These are phyloP conservation scores for Fusarium nurragi DNA, from an alignment of 2,329 filamentous ascomycete genomes.

Conservation along the genomic window DNA sequence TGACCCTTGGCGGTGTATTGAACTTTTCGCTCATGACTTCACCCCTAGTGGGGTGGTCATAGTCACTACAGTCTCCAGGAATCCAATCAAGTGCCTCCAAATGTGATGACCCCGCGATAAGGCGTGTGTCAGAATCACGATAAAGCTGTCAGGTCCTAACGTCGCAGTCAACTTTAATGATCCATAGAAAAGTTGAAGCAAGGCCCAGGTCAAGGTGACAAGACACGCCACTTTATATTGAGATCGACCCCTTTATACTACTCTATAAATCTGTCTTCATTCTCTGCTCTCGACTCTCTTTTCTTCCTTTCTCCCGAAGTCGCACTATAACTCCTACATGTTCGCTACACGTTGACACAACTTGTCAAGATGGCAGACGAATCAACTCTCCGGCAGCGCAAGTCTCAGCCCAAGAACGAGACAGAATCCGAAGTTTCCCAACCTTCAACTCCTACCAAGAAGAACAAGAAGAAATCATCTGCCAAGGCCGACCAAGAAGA, in stretches of 20 bases:
- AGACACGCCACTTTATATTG: slow-evolving; percentile 35
- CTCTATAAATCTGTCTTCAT: slow-evolving; percentile 14
- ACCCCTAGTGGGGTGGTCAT: slow-evolving; percentile 26
- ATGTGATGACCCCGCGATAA: slow-evolving; percentile 40
- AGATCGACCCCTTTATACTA: slow-evolving; percentile 20
- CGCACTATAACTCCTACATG: not conserved
- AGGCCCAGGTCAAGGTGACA: slow-evolving; percentile 20
- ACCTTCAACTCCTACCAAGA: slow-evolving; percentile 42
- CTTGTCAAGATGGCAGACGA: slow-evolving; percentile 51
- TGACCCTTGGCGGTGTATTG: slow-evolving; percentile 17
- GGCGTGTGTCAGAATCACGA: slow-evolving; percentile 26
- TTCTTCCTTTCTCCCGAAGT: not conserved
- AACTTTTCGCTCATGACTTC: not conserved
- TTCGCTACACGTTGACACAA: not conserved
- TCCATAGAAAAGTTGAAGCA: slow-evolving; percentile 27
- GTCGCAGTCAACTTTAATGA: slow-evolving; percentile 25
- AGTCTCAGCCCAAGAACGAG: slow-evolving; percentile 45
- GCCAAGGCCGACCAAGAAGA: slow-evolving; percentile 55
- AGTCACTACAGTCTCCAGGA: not conserved
- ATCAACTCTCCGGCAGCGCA: slow-evolving; percentile 57
- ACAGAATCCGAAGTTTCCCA: slow-evolving; percentile 30
- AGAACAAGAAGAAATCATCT: slow-evolving; percentile 34
- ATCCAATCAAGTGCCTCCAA: slow-evolving; percentile 31
- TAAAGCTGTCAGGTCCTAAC: slow-evolving; percentile 35
- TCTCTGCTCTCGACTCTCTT: not conserved